Percentiles rank a stretch among this genome's conserved stretches.
Evolutionary conservation across 306 rosid genomes (phyloP).

Genomic region (Canavalia gladiata): DNA sequence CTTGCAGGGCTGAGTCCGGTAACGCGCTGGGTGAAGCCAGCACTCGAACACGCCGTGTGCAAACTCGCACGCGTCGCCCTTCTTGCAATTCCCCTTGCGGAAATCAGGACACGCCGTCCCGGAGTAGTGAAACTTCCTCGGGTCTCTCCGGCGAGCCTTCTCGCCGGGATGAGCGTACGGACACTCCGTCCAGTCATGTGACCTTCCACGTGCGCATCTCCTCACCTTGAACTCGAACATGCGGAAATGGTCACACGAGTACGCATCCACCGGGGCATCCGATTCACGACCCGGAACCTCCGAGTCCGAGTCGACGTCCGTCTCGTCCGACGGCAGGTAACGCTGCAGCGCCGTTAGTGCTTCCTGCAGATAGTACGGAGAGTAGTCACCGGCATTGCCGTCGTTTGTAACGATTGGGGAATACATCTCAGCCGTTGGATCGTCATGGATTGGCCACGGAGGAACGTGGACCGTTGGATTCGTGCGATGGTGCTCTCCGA

Average conservation of each 20-base stretch:
- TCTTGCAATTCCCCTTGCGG: slow-evolving; percentile 85
- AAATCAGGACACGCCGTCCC: slow-evolving; percentile 96
- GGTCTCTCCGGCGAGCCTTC: slow-evolving; percentile 97
- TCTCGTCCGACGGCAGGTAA: slow-evolving; percentile 67
- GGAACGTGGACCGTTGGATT: slow-evolving; percentile 81
- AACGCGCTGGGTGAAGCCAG: slow-evolving; percentile 98
- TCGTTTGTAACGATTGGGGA: slow-evolving; percentile 58
- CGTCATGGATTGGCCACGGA: slow-evolving; percentile 70
- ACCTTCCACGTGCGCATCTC: slow-evolving; percentile 88
- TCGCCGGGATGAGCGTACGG: slow-evolving; percentile 99
- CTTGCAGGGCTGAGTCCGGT: slow-evolving; percentile 96
- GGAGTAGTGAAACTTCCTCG: slow-evolving; percentile 85
- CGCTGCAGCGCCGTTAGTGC: slow-evolving; percentile 73
- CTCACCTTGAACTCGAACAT: slow-evolving; percentile 95
- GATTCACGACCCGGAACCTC: slow-evolving; percentile 60
- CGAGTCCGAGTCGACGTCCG: slow-evolving; percentile 65
- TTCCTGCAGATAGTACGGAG: slow-evolving; percentile 66
- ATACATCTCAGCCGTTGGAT: slow-evolving; percentile 62
- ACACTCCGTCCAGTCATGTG: slow-evolving; percentile 99
- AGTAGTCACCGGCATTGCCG: slow-evolving; percentile 65
- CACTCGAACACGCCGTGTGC: slow-evolving; percentile 99
- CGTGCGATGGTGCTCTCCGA: slow-evolving; percentile 73
- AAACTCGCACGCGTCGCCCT: slow-evolving; percentile 84
- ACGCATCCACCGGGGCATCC: slow-evolving; percentile 85
- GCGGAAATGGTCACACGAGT: slow-evolving; percentile 90